Evolutionary conservation across 257 asterid species (phyloP).

Genomic region (Buddleja alternifolia): DNA sequence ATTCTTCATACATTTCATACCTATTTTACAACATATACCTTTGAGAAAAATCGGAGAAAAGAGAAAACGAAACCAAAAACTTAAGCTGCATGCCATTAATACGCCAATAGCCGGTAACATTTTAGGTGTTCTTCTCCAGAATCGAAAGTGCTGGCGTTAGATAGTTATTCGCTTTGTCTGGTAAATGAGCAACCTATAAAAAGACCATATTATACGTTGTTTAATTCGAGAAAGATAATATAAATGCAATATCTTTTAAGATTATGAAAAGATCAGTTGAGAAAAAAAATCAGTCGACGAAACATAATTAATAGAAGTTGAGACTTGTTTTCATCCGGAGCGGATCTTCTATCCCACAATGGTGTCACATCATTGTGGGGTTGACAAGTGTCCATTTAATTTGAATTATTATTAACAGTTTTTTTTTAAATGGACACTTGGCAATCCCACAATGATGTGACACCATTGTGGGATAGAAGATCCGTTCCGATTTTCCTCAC

Average conservation of each 20-base stretch:
- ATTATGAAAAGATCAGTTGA: not conserved
- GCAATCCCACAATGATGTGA: too few relatives aligned
- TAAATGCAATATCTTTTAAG: not conserved
- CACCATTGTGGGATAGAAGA: too few relatives aligned
- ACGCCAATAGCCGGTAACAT: constrained; percentile 14
- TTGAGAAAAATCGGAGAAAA: constrained; percentile 21
- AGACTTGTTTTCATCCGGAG: too few relatives aligned
- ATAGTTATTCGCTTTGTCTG: constrained; percentile 97
- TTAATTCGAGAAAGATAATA: not conserved
- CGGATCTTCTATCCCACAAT: too few relatives aligned
- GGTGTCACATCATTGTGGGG: too few relatives aligned
- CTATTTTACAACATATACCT: constrained; percentile 41
- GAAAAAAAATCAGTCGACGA: too few relatives aligned
- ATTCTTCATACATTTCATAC: constrained; percentile 19
- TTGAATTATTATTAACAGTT: too few relatives aligned
- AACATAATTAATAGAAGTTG: too few relatives aligned
- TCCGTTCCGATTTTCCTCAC: too few relatives aligned
- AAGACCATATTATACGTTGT: not conserved
- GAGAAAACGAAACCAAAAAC: constrained; percentile 16
- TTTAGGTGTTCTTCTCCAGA: constrained; percentile 89
- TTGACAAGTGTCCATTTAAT: too few relatives aligned
- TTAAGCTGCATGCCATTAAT: constrained; percentile 12
- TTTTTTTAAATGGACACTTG: too few relatives aligned
- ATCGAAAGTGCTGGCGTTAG: constrained; percentile 95
- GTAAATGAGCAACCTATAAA: constrained; percentile 90